These are phyloP conservation scores for Aphanomyces invadans DNA, from an alignment of 352 stramenopile genomes.

Conservation along the genomic window DNA sequence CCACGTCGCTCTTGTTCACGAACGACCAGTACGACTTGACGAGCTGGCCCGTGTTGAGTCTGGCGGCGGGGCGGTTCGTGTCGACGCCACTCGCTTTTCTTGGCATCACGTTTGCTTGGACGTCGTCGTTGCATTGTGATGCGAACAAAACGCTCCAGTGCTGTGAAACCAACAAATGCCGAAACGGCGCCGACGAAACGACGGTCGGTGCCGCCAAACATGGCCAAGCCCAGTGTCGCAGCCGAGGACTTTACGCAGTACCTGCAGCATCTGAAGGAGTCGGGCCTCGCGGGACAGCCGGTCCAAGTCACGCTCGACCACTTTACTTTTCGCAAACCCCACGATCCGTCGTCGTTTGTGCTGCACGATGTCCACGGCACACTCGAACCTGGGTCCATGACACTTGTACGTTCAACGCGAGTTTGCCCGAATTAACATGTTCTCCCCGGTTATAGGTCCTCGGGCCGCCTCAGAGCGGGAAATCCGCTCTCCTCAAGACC, in stretches of 20 bases:
- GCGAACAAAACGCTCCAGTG: no score
- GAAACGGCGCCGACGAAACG: no score
- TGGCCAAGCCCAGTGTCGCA: no score
- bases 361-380: constrained; percentile 13
- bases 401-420: no score
- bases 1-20: constrained; percentile 17
- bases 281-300: neutral
- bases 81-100: neutral
- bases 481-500: constrained; percentile 18
- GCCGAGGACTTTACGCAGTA: neutral
- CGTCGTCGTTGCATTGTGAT: neutral
- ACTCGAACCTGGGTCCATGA: constrained; percentile 16
- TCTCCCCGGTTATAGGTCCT: no score
- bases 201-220: no score
- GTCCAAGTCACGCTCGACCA: neutral
- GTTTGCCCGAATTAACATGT: no score
- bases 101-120: neutral
- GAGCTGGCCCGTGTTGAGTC: constrained; percentile 8
- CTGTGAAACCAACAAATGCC: no score
- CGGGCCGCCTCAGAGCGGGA: constrained; percentile 8
- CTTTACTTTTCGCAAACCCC: neutral
- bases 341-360: neutral
- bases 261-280: neutral
- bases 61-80: neutral
- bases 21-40: constrained; percentile 18